Evolutionary conservation across 805 yeast genomes (phyloP), one percentile per base, ranked within the genome.

Genomic region (Clavispora santaluciae): DNA sequence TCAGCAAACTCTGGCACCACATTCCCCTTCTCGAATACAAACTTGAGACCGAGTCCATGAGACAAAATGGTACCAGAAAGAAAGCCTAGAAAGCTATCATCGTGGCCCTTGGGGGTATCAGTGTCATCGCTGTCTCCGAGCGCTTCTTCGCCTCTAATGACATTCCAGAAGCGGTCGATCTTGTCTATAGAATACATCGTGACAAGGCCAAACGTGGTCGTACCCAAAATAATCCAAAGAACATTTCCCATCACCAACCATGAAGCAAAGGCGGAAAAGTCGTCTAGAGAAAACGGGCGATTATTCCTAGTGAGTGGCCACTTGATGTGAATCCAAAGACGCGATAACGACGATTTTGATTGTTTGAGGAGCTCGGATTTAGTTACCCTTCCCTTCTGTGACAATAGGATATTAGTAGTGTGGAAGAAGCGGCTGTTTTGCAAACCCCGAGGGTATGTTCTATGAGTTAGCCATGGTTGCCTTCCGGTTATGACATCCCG

Each of bases 181-280:
- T 56, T 48, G 33, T 76, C 70, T 4, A 73, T 55, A 1, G 72
- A 49, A 50, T 76, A 75, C 53, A 77, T 63, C 6, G 70, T 45
- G 23, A 68, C 62, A 26, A 79, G 70, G 7, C 70, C 70, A 52
- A 76, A 77, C 1, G 81, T 77, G 7, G 83, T 77, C 3, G 83
- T 77, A 3, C 82, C 82, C 40, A 77, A 59, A 11, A 75, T 54
- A 13, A 77, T 62, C 80, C 80, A 76, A 26, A 77, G 54, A 16
- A 75, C 58, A 49, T 76, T 73, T 1, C 81, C 82, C 79, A 77
- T 73, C 22, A 77, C 65, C 10, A 75, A 55, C 79, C 79, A 77
- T 4, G 81, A 75, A 8, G 72, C 61, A 50, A 77, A 73, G 1
- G 83, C 81, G 2, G 77, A 72, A 13, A 75, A 55, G 43, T 76